Percentiles rank a stretch among this genome's conserved stretches.
phyloP scores from a whole-genome alignment of 1,284 basidiomycete genomes.

The Lentinus polychrous region DNA sequence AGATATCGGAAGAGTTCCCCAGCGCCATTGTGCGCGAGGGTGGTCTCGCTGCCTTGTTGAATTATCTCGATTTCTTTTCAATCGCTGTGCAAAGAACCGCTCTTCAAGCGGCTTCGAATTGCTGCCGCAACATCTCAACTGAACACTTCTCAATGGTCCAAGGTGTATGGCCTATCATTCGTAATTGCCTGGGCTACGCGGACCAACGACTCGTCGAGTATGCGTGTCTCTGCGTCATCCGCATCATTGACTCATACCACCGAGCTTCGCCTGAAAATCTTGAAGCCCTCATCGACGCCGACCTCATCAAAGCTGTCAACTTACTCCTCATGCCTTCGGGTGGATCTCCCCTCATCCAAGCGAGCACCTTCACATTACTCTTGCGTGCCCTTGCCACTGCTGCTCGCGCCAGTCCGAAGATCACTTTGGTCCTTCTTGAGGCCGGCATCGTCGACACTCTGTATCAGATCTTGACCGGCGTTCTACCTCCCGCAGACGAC shows the following conservation, averaged over 20 bases:
- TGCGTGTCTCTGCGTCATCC: slow-evolving; percentile 87
- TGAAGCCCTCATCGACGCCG: slow-evolving; percentile 76
- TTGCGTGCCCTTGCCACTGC: slow-evolving; percentile 82
- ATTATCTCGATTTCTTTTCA: slow-evolving; percentile 95
- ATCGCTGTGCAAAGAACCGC: slow-evolving; percentile 95
- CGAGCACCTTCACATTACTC: slow-evolving; percentile 84
- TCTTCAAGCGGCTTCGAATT: slow-evolving; percentile 92
- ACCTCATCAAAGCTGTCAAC: slow-evolving; percentile 82
- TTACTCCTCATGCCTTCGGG: slow-evolving; percentile 81
- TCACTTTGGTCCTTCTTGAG: slow-evolving; percentile 79
- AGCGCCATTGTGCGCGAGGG: slow-evolving; percentile 92
- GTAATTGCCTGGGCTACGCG: slow-evolving; percentile 83
- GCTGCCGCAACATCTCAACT: slow-evolving; percentile 82
- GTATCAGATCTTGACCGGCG: slow-evolving; percentile 91
- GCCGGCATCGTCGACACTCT: slow-evolving; percentile 87
- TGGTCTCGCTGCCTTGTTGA: slow-evolving; percentile 84
- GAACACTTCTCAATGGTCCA: slow-evolving; percentile 86
- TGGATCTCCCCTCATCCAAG: slow-evolving; percentile 76
- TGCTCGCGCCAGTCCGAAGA: slow-evolving; percentile 80
- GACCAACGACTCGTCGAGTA: slow-evolving; percentile 94
- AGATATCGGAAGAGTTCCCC: slow-evolving; percentile 94
- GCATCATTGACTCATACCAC: slow-evolving; percentile 86
- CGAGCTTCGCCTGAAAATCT: slow-evolving; percentile 79
- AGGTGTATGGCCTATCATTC: slow-evolving; percentile 87
- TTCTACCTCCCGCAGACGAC: slow-evolving; percentile 62